Percentiles rank a stretch among this genome's conserved stretches.
phyloP scores from a whole-genome alignment of 306 rosid genomes.

The Quercus berberidifolia region DNA sequence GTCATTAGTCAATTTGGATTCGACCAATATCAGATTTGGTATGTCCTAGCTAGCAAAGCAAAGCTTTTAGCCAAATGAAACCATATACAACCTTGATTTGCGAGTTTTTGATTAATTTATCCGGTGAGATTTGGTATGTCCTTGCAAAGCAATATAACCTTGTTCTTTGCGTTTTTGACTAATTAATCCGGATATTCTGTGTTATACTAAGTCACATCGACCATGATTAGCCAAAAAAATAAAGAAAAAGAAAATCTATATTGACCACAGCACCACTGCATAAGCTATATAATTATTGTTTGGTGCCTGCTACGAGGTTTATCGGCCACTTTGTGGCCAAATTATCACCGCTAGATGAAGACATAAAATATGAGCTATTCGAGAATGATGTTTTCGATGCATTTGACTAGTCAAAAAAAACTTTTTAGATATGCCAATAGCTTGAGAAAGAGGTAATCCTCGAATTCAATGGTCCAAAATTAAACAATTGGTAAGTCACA shows the following conservation, averaged over 20 bases:
- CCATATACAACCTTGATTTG: background rate
- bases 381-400: slow-evolving; percentile 2
- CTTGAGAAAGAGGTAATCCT: background rate
- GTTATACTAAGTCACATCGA: background rate
- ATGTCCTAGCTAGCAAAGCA: background rate
- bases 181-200: background rate
- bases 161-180: background rate
- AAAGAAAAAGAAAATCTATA: background rate
- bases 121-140: background rate
- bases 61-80: background rate
- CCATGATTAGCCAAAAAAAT: too few species aligned
- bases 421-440: background rate
- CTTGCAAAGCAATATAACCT: background rate
- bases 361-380: background rate
- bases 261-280: background rate
- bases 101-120: background rate
- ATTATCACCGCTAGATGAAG: background rate
- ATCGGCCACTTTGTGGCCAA: background rate
- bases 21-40: background rate
- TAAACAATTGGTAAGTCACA: background rate
- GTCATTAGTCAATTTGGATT: slow-evolving; percentile 16
- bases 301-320: background rate
- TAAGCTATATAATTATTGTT: background rate
- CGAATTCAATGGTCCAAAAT: background rate
- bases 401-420: background rate